A percentile compares a stretch with the other conserved stretches of the same genome.
These are phyloP conservation scores for Solanum medicagineum DNA, from an alignment of 257 asterid genomes.

Conservation along the genomic window DNA sequence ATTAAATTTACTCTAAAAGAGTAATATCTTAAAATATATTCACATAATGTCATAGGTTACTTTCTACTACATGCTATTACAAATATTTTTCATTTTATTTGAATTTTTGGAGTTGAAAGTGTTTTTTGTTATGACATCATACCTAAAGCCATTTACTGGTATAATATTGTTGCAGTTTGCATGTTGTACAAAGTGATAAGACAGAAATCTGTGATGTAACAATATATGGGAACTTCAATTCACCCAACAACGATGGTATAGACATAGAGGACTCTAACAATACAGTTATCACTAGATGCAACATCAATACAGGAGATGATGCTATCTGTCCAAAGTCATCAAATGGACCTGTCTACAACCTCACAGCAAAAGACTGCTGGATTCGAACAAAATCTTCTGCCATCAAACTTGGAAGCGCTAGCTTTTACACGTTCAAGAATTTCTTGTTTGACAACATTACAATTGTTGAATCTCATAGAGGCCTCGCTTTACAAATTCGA, in stretches of 20 bases:
- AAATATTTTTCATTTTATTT: background rate
- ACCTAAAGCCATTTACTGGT: background rate
- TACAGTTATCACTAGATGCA: conserved; percentile 60
- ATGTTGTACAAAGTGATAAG: conserved; percentile 58
- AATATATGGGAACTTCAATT: conserved; percentile 68
- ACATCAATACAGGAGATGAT: conserved; percentile 87
- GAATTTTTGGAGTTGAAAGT: background rate
- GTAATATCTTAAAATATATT: background rate
- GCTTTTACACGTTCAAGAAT: conserved; percentile 31
- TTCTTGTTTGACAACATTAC: conserved; percentile 71
- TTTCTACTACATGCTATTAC: background rate
- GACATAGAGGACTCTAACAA: conserved; percentile 88
- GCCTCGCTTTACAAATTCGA: conserved; percentile 78
- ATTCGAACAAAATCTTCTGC: conserved; percentile 84
- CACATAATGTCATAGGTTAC: background rate
- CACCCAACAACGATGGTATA: conserved; percentile 91
- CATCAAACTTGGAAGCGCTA: conserved; percentile 84
- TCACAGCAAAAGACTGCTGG: conserved; percentile 74
- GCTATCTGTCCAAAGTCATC: conserved; percentile 88
- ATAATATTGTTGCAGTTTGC: conserved; percentile 45
- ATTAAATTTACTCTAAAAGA: background rate
- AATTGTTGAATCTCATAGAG: conserved; percentile 70
- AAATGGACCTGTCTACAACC: conserved; percentile 53
- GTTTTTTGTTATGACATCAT: background rate
- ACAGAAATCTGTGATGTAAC: conserved; percentile 54